These are phyloP conservation scores for Lepraria neglecta DNA, from an alignment of 495 filamentous ascomycete species.

Conservation along the genomic window DNA sequence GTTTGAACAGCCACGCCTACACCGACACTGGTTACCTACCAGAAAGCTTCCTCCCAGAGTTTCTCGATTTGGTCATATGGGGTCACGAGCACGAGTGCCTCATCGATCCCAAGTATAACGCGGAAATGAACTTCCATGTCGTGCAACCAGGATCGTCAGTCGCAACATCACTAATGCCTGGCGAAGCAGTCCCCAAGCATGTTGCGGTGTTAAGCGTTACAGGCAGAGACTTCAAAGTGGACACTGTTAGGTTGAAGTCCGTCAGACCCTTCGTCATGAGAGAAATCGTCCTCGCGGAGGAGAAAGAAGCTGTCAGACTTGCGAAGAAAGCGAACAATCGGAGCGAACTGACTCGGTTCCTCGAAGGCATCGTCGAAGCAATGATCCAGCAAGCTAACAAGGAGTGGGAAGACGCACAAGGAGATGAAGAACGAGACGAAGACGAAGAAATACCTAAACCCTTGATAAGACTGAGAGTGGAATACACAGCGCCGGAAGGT, in stretches of 20 bases:
- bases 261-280: slow-evolving; percentile 86
- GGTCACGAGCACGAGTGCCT: slow-evolving; percentile 97
- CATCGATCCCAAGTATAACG: slow-evolving; percentile 73
- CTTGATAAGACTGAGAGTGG: slow-evolving; percentile 81
- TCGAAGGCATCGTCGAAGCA: slow-evolving; percentile 71
- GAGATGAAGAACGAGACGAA: slow-evolving; percentile 51
- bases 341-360: slow-evolving; percentile 65
- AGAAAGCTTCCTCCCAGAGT: slow-evolving; percentile 88
- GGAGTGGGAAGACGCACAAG: slow-evolving; percentile 70
- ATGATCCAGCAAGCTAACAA: slow-evolving; percentile 78
- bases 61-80: slow-evolving; percentile 89
- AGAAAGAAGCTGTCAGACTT: slow-evolving; percentile 68
- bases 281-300: slow-evolving; percentile 72
- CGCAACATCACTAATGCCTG: slow-evolving; percentile 82
- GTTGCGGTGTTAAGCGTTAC: slow-evolving; percentile 79
- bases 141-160: slow-evolving; percentile 97
- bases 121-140: slow-evolving; percentile 84
- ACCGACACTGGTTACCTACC: slow-evolving; percentile 86
- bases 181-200: slow-evolving; percentile 88
- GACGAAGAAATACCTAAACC: slow-evolving; percentile 60
- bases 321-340: slow-evolving; percentile 77
- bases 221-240: slow-evolving; percentile 72
- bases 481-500: slow-evolving; percentile 81
- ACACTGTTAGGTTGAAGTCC: slow-evolving; percentile 75
- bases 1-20: slow-evolving; percentile 55